A percentile compares a stretch with the other conserved stretches of the same genome.
These are phyloP conservation scores for Heliosperma pusillum DNA, from an alignment of 148 eudicot genomes.

Conservation along the genomic window DNA sequence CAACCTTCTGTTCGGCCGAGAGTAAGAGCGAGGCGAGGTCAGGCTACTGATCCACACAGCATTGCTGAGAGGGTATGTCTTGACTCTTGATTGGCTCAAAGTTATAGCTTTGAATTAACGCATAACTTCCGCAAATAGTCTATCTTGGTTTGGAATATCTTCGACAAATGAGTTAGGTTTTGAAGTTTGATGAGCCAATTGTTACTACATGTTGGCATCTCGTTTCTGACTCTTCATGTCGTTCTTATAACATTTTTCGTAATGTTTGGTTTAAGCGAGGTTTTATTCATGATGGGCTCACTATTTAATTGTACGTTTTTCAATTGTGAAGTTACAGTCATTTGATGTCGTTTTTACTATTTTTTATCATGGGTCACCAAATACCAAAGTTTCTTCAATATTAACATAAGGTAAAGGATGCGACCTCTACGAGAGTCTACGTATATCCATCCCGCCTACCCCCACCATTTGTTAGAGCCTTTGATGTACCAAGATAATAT, in stretches of 20 bases:
- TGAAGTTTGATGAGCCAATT: not conserved
- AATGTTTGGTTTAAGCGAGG: not conserved
- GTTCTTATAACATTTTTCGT: not conserved
- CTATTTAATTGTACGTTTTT: not conserved
- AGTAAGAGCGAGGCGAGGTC: constrained; percentile 73
- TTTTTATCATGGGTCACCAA: not conserved
- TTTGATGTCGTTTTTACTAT: no score
- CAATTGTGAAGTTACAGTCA: not conserved
- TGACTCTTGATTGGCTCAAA: not conserved
- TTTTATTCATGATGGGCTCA: not conserved
- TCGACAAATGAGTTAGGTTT: not conserved
- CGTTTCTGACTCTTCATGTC: not conserved
- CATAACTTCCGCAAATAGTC: not conserved
- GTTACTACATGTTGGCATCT: not conserved
- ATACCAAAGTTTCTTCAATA: not conserved
- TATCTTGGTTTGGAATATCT: not conserved
- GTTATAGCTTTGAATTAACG: not conserved
- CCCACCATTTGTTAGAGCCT: not conserved
- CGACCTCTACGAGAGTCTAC: not conserved
- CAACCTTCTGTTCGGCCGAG: constrained; percentile 64
- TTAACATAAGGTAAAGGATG: not conserved
- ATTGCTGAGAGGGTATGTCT: constrained; percentile 68
- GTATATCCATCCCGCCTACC: not conserved
- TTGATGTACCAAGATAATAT: not conserved
- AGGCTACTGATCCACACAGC: constrained; percentile 86